A percentile compares a stretch with the other conserved stretches of the same genome.
Evolutionary conservation across 306 rosid species (phyloP).

Genomic region (Canavalia ensiformis): DNA sequence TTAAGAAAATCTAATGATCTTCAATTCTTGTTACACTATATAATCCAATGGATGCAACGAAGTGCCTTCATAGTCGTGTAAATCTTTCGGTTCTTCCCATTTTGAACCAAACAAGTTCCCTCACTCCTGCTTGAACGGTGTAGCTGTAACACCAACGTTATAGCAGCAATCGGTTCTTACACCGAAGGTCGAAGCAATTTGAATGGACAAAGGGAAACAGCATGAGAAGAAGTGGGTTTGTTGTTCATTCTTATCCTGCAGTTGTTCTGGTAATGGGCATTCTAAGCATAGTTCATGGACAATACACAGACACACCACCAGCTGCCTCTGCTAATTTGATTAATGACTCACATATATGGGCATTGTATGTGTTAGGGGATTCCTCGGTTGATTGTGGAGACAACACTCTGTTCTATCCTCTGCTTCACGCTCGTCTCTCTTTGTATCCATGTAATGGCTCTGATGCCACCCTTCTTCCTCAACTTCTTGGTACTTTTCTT

Average conservation of each 20-base stretch:
- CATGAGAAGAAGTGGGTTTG: conserved; percentile 45
- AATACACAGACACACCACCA: conserved; percentile 16
- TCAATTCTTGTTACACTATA: neutral
- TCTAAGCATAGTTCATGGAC: conserved; percentile 46
- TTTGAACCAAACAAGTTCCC: conserved; percentile 15
- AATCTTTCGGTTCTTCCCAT: neutral
- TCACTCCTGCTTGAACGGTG: conserved; percentile 13
- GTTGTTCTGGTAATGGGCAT: conserved; percentile 45
- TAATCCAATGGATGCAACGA: neutral
- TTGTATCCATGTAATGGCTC: conserved; percentile 70
- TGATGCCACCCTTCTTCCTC: conserved; percentile 74
- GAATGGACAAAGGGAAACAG: conserved; percentile 19
- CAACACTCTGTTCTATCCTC: conserved; percentile 77
- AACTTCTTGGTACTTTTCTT: conserved; percentile 70
- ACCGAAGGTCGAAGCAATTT: conserved; percentile 16
- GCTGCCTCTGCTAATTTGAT: neutral
- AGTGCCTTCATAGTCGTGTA: neutral
- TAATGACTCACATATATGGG: conserved; percentile 47
- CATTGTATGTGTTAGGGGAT: conserved; percentile 79
- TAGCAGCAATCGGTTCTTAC: conserved; percentile 28
- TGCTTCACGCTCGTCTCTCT: conserved; percentile 75
- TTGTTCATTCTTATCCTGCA: conserved; percentile 34
- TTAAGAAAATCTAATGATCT: neutral
- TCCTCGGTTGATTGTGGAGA: conserved; percentile 92
- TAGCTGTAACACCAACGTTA: conserved; percentile 17